Conservation (phyloP, 2,329 filamentous ascomycete species). For the Sporothrix globosa region DNA sequence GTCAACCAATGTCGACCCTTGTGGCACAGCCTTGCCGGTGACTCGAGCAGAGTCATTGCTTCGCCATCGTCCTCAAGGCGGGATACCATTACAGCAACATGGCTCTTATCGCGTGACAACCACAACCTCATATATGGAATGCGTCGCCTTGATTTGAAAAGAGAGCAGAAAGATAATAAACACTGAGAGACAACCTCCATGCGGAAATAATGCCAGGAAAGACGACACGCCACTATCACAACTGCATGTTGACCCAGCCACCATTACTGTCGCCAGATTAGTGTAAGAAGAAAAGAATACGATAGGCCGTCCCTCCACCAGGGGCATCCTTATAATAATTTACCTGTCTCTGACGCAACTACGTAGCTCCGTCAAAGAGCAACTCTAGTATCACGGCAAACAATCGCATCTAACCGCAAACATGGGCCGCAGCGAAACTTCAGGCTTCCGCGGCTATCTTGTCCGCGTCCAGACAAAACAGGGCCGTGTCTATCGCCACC, state of each 20-base stretch:
- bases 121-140: neutral
- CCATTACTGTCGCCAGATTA: conserved; percentile 3
- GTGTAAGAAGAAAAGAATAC: neutral
- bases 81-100: neutral
- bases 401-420: neutral
- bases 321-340: neutral
- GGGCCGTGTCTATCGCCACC: conserved; percentile 22
- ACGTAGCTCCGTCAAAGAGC: neutral
- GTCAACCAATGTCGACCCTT: neutral
- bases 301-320: neutral
- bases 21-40: conserved; percentile 23
- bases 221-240: neutral
- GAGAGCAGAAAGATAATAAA: neutral
- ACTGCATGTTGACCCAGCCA: neutral
- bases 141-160: neutral
- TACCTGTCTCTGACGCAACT: neutral
- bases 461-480: conserved; percentile 11
- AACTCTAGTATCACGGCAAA: neutral
- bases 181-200: neutral
- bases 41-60: neutral
- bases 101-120: neutral
- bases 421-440: conserved; percentile 1
- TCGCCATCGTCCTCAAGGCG: too few relatives aligned
- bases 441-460: conserved; percentile 23
- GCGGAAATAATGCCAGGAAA: neutral